Evolutionary conservation across 2,329 filamentous ascomycete genomes (phyloP), one percentile per base, ranked within the genome.

Genomic region (Xylariaceae sp.): DNA sequence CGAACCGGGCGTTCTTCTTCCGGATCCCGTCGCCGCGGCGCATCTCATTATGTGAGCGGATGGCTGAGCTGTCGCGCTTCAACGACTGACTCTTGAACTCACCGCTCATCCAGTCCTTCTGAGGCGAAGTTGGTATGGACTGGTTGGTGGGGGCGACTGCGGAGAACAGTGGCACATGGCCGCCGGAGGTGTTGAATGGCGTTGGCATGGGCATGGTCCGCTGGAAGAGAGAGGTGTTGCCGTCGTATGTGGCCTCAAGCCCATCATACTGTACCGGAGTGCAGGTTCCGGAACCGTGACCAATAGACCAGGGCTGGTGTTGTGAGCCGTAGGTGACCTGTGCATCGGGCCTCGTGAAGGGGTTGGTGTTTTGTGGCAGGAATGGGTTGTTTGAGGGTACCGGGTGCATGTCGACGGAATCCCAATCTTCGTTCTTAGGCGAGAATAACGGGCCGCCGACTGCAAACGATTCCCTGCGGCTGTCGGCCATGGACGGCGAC

Each of bases 1-100:
- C 92, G 72, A 97, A 96, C 63, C 92, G 88, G 61, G 92, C 91
- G 68, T 97, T 99, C 87, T 97, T 97, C 85, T 99, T 99, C 67
- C 94, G 84, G 72, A 97, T 95, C 57, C 94, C 90, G 64, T 95
- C 91, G 53, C 89, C 85, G 63, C 89, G 82, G 58, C 84, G 80
- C 71, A 89, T 77, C 52, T 92, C 86, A 57, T 91, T 90, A 74
- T 88, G 87, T 63, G 81, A 87, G 68, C 84, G 83, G 71, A 87
- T 81, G 51, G 81, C 77, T 26, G 88, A 83, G 71, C 83, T 92
- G 68, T 81, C 81, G 40, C 81, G 78, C 73, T 84, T 84, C 70
- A 80, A 73, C 47, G 73, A 70, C 61, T 79, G 76, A 55, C 74
- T 72, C 70, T 77, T 77, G 63, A 74, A 66, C 49, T 76, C 74